Evolutionary conservation across 345 rosid genomes (phyloP), one percentile per base, ranked within the genome.

Genomic region (Salix koriyanagi): DNA sequence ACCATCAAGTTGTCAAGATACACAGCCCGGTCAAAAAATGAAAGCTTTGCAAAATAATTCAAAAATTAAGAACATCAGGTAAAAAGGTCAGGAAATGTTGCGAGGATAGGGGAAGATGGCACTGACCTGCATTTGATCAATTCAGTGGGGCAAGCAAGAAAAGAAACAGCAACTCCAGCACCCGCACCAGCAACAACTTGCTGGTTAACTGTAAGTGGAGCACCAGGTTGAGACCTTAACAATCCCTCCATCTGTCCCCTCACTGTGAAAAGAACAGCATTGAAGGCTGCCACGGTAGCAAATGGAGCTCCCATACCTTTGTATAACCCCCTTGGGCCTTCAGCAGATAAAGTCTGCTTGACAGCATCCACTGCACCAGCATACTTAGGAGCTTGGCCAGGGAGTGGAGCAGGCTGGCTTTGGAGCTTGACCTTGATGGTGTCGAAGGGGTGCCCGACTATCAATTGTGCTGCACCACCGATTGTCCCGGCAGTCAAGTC

Each of bases 281-380:
- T 96, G 86, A 96, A 88, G 79, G 94, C 99, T 6, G 99, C 98
- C 78, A 96, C 98, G 56, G 99, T 94, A 67, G 97, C 99, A 30
- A 96, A 89, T 2, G 99, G 99, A 78, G 98, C 99, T 30, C 99
- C 99, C 99, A 96, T 96, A 39, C 99, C 98, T 79, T 96, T 96
- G 84, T 89, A 96, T 81, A 96, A 83, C 77, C 98, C 99, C 77
- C 94, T 83, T 18, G 93, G 90, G 25, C 99, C 98, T 90, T 96
- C 99, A 8, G 96, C 89, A 70, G 94, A 90, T 76, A 96, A 2
- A 37, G 99, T 96, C 82, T 92, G 89, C 81, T 72, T 89, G 73
- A 94, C 97, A 23, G 97, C 97, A 85, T 96, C 97, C 75, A 91
- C 86, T 26, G 98, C 99, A 62, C 99, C 94, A 0, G 87, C 75